phyloP scores from a whole-genome alignment of 345 rosid species.

The Crucihimalaya himalaica region DNA sequence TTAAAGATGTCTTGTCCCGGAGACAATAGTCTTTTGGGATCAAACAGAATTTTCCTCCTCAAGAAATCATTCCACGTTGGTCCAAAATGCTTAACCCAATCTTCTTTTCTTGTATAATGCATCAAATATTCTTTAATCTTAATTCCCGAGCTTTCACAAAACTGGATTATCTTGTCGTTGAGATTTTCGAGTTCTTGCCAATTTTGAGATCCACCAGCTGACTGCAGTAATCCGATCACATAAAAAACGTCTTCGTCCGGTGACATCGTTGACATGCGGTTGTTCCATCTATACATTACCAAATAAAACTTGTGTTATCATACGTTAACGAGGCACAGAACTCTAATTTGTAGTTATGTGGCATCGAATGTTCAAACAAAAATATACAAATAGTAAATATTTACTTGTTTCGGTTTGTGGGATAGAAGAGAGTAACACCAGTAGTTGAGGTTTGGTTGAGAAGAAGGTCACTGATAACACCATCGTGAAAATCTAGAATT shows the following conservation, averaged over 20 bases:
- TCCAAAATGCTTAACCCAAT: constrained; percentile 78
- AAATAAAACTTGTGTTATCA: background rate
- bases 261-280: constrained; percentile 60
- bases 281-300: constrained; percentile 70
- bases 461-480: constrained; percentile 65
- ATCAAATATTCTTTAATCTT: constrained; percentile 72
- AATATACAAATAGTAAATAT: background rate
- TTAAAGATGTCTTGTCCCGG: constrained; percentile 85
- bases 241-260: constrained; percentile 85
- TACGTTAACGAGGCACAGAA: background rate
- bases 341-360: background rate
- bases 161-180: constrained; percentile 55
- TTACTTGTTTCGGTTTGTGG: constrained; percentile 79
- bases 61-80: constrained; percentile 66
- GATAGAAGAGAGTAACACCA: constrained; percentile 74
- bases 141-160: constrained; percentile 59
- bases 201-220: constrained; percentile 56
- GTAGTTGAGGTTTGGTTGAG: constrained; percentile 66
- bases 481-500: constrained; percentile 60
- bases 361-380: background rate
- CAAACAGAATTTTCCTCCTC: constrained; percentile 64
- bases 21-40: constrained; percentile 73
- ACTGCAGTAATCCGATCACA: constrained; percentile 73
- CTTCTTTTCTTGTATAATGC: constrained; percentile 45
- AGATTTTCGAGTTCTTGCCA: constrained; percentile 60